These are phyloP conservation scores for Aspergillus floridensis DNA, from an alignment of 2,329 filamentous ascomycete species.

Conservation along the genomic window DNA sequence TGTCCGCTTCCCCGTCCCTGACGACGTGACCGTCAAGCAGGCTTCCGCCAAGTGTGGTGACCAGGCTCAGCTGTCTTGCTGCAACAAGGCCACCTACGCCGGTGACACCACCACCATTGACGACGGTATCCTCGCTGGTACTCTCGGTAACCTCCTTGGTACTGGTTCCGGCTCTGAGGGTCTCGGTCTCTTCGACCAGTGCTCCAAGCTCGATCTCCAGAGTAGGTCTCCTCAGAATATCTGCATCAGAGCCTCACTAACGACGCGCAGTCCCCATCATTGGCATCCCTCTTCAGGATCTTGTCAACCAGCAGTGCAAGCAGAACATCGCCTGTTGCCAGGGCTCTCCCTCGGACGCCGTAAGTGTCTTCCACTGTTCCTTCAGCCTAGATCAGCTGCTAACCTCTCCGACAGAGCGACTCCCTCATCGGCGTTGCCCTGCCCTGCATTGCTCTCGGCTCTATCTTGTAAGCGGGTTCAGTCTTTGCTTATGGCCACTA, in stretches of 20 bases:
- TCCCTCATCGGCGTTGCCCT: conserved; percentile 36
- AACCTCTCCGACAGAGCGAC: conserved; percentile 24
- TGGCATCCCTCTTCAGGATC: conserved; percentile 29
- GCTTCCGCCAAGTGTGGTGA: conserved; percentile 40
- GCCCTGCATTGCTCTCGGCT: conserved; percentile 40
- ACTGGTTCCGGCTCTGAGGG: conserved; percentile 33
- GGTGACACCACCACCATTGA: conserved; percentile 35
- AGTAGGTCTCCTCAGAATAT: conserved; percentile 20
- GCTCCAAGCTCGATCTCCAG: conserved; percentile 39
- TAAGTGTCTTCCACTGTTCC: conserved; percentile 13
- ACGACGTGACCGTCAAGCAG: conserved; percentile 36
- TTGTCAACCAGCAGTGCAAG: conserved; percentile 41
- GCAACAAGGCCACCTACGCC: conserved; percentile 39
- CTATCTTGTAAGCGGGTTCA: conserved; percentile 34
- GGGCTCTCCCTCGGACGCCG: conserved; percentile 33
- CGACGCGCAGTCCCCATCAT: conserved; percentile 24
- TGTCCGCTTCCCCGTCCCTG: conserved; percentile 33
- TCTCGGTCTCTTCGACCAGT: conserved; percentile 42
- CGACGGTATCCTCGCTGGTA: conserved; percentile 33
- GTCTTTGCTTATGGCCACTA: background rate
- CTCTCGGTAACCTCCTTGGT: conserved; percentile 36
- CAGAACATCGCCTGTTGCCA: conserved; percentile 43
- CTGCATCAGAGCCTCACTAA: background rate
- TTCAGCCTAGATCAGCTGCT: background rate
- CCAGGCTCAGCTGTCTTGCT: conserved; percentile 39